These are phyloP conservation scores for Chalciporus pseudorubinellus DNA, from an alignment of 768 basidiomycete genomes.

Conservation along the genomic window DNA sequence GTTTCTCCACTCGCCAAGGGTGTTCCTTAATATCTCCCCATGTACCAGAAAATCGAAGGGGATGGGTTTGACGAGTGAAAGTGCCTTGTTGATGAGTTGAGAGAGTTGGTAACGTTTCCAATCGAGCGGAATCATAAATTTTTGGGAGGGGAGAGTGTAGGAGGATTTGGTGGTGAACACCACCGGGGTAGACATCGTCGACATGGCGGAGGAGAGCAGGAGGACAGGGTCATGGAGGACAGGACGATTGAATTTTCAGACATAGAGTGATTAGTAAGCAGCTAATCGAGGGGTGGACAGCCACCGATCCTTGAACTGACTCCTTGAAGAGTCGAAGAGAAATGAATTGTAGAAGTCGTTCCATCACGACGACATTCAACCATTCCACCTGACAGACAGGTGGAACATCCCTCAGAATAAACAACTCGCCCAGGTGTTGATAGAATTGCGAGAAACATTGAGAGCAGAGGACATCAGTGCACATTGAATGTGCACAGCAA, in stretches of 20 bases:
- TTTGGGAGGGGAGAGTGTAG: conserved; percentile 79
- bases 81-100: conserved; percentile 93
- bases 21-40: conserved; percentile 74
- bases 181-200: conserved; percentile 37
- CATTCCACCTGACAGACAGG: too few species aligned
- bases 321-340: too few species aligned
- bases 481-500: too few species aligned
- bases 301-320: too few species aligned
- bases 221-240: neutral
- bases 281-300: neutral
- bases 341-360: too few species aligned
- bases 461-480: too few species aligned
- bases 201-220: neutral
- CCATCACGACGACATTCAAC: too few species aligned
- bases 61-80: conserved; percentile 66
- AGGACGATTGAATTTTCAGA: neutral
- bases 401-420: too few species aligned
- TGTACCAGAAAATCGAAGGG: conserved; percentile 92
- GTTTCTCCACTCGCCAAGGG: conserved; percentile 70
- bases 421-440: too few species aligned
- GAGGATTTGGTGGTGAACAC: conserved; percentile 71
- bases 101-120: conserved; percentile 98
- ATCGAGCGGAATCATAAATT: conserved; percentile 86
- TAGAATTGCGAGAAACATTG: too few species aligned
- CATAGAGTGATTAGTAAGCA: neutral